Evolutionary conservation across 805 yeast species (phyloP).

Genomic region (Candida awuae): DNA sequence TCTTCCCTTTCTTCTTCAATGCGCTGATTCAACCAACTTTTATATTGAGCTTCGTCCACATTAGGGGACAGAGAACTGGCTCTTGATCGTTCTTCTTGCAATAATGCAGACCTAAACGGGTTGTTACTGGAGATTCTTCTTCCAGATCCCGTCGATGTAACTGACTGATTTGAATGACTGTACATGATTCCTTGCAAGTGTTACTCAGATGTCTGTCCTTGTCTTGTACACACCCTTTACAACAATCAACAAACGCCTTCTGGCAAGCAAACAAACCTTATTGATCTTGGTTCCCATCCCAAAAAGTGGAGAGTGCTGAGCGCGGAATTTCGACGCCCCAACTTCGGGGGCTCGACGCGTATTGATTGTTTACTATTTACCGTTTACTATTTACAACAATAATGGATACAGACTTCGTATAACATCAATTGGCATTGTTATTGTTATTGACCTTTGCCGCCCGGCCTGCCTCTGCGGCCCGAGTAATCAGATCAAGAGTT

Average conservation of each 20-base stretch:
- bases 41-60: constrained; percentile 34
- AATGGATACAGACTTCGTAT: no score
- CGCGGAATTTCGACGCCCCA: no score
- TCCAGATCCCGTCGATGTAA: constrained; percentile 30
- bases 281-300: no score
- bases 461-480: constrained; percentile 23
- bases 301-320: no score
- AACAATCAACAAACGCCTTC: no score
- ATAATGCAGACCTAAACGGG: constrained; percentile 54
- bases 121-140: constrained; percentile 55
- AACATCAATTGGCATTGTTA: background rate
- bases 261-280: no score
- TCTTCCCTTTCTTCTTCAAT: constrained; percentile 27
- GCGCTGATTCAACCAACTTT: constrained; percentile 45
- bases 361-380: no score
- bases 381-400: no score
- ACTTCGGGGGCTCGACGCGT: no score
- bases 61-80: constrained; percentile 10
- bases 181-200: constrained; percentile 18
- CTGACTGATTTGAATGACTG: constrained; percentile 26
- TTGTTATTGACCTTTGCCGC: background rate
- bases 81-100: constrained; percentile 25
- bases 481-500: constrained; percentile 21
- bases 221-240: no score
- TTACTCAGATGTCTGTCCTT: no score